A percentile compares a stretch with the other conserved stretches of the same genome.
Conservation (phyloP, 192 early-diverging fungal genomes). For the Coemansia sp. region DNA sequence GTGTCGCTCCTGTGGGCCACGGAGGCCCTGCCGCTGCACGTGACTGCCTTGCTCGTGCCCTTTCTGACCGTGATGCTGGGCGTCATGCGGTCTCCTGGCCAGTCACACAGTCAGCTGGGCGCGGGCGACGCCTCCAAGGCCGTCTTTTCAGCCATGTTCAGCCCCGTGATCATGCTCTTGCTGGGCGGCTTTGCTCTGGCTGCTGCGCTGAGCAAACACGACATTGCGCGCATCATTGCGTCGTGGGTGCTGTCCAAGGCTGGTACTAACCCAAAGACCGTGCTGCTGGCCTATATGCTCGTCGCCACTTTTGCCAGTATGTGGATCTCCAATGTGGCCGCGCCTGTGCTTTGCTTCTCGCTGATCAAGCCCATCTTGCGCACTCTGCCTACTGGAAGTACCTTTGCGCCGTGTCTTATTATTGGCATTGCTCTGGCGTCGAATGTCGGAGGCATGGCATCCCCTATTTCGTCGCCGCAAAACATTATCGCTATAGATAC, state of each 20-base stretch:
- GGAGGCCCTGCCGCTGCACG: slow-evolving; percentile 92
- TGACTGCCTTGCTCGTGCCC: slow-evolving; percentile 88
- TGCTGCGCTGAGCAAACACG: slow-evolving; percentile 92
- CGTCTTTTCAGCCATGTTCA: slow-evolving; percentile 94
- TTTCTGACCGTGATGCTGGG: slow-evolving; percentile 82
- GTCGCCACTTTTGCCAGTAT: slow-evolving; percentile 97
- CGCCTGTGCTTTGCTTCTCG: slow-evolving; percentile 95
- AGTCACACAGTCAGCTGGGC: slow-evolving; percentile 53
- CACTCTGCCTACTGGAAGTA: slow-evolving; percentile 77
- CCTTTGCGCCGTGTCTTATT: slow-evolving; percentile 86
- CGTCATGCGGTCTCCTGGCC: slow-evolving; percentile 73
- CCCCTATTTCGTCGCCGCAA: slow-evolving; percentile 96
- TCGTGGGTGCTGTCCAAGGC: slow-evolving; percentile 88
- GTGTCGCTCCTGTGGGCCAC: slow-evolving; percentile 92
- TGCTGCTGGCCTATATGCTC: slow-evolving; percentile 93
- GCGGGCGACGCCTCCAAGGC: slow-evolving; percentile 80
- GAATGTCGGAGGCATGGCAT: slow-evolving; percentile 97
- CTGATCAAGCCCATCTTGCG: slow-evolving; percentile 93
- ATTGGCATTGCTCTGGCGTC: slow-evolving; percentile 97
- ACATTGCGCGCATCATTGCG: slow-evolving; percentile 91
- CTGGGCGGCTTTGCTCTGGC: slow-evolving; percentile 95
- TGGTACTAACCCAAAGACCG: slow-evolving; percentile 81
- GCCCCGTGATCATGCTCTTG: slow-evolving; percentile 94
- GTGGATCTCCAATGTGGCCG: slow-evolving; percentile 99
- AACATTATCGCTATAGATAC: slow-evolving; percentile 95